Evolutionary conservation across 805 yeast genomes (phyloP), one percentile per base, ranked within the genome.

Genomic region (Sungouiozyma ichnusensis): DNA sequence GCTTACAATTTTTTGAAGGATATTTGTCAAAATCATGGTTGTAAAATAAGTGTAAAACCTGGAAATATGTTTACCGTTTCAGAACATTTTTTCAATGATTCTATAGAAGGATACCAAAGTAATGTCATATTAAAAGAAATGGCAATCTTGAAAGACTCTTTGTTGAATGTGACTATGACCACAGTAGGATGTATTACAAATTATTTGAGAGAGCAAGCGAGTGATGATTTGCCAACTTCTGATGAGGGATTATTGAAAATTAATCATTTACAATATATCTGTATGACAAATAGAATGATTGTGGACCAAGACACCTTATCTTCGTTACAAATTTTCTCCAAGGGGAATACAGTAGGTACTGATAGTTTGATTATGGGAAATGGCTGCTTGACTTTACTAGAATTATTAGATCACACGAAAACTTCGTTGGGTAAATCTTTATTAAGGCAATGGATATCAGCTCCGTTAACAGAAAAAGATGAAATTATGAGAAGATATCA

Each of bases 371-470:
- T 49, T 4, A 42, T 42, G 35, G 43, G 37, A 31, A 57, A 55
- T 2, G 6, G 9, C 29, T 45, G 37, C 33, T 47, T 46, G 20
- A 55, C 57, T 15, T 18, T 56, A 4, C 48, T 51, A 14, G 53
- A 51, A 34, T 37, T 48, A 35, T 39, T 46, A 16, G 37, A 40
- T 34, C 46, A 44, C 45, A 58, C 65, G 1, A 49, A 50, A 20
- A 54, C 71, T 0, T 52, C 51, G 8, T 41, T 54, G 11, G 68
- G 72, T 0, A 48, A 45, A 20, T 48, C 52, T 18, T 46, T 58
- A 1, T 38, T 71, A n/a, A 51, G 45, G 11, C 45, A 57, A 1
- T 66, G 68, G 67, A 48, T 71, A 9, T 29, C 51, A 2, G 51
- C 63, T 14, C 74, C 74, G 0, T 44, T 64, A 3, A 46, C 56